Percentiles rank a stretch among this genome's conserved stretches.
These are phyloP conservation scores for Coprinopsis marcescibilis DNA, from an alignment of 768 basidiomycete species.

Conservation along the genomic window DNA sequence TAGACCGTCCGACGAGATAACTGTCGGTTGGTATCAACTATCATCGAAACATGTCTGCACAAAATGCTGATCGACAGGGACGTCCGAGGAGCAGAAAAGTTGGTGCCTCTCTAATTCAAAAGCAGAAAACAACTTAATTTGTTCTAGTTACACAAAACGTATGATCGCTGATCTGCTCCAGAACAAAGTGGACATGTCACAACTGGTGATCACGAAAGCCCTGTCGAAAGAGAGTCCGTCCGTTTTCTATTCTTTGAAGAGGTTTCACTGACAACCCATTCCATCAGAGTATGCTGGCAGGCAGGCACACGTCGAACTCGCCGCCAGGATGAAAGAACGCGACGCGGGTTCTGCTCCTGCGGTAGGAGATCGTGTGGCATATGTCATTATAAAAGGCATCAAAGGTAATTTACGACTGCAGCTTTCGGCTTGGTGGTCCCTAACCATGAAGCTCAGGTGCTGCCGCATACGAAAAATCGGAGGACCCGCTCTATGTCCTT, in stretches of 20 bases:
- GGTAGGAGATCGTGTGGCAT: constrained; percentile 97
- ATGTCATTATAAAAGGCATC: constrained; percentile 95
- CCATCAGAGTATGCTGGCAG: constrained; percentile 81
- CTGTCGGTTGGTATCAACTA: constrained; percentile 95
- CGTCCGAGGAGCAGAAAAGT: constrained; percentile 91
- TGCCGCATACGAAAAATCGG: constrained; percentile 97
- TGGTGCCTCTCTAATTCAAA: constrained; percentile 20
- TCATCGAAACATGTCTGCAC: constrained; percentile 96
- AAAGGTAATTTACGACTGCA: constrained; percentile 54
- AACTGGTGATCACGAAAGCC: constrained; percentile 97
- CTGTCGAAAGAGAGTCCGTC: constrained; percentile 74
- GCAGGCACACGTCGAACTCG: constrained; percentile 95
- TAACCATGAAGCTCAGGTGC: constrained; percentile 50
- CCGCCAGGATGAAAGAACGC: constrained; percentile 91
- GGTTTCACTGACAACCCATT: constrained; percentile 1
- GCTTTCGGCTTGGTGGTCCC: neutral
- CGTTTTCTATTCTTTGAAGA: neutral
- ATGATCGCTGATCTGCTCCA: constrained; percentile 91
- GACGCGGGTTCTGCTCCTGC: constrained; percentile 97
- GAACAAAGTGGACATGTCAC: constrained; percentile 98
- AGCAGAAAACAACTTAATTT: constrained; percentile 4
- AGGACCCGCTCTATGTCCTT: constrained; percentile 94
- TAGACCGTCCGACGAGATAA: constrained; percentile 99
- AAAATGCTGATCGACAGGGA: constrained; percentile 97
- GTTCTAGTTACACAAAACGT: constrained; percentile 80